Percentiles rank a stretch among this genome's conserved stretches.
phyloP scores from a whole-genome alignment of 1,284 basidiomycete genomes.

The Thecaphora thlaspeos region DNA sequence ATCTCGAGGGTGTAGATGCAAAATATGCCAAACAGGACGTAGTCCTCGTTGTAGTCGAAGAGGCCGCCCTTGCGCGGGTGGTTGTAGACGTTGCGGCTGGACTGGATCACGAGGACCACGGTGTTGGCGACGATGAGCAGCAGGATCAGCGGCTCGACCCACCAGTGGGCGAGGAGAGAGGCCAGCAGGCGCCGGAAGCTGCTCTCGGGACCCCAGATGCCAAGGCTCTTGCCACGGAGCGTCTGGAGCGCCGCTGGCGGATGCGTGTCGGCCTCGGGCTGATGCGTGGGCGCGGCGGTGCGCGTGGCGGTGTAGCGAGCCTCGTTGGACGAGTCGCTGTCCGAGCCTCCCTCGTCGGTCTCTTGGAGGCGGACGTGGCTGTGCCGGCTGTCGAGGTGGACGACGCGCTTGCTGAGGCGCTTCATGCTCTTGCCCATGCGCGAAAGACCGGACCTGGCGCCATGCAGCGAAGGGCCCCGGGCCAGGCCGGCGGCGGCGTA shows the following conservation, averaged over 20 bases:
- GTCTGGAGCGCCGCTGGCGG: conserved; percentile 17
- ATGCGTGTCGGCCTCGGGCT: background rate
- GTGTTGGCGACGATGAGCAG: conserved; percentile 81
- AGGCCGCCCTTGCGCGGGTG: conserved; percentile 66
- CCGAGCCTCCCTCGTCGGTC: conserved; percentile 19
- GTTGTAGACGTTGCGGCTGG: conserved; percentile 63
- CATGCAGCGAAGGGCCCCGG: conserved; percentile 5
- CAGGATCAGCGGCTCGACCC: conserved; percentile 83
- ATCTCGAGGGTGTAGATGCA: conserved; percentile 86
- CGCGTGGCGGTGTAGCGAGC: background rate
- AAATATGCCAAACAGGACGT: conserved; percentile 78
- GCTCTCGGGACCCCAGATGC: conserved; percentile 68
- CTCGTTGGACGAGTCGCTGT: conserved; percentile 21
- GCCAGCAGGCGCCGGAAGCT: conserved; percentile 29
- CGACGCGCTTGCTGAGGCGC: conserved; percentile 76
- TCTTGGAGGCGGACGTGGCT: conserved; percentile 34
- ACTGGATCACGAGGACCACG: conserved; percentile 78
- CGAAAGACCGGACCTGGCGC: conserved; percentile 30
- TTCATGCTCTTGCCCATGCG: conserved; percentile 60
- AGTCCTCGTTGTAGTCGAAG: conserved; percentile 86
- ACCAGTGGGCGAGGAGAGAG: conserved; percentile 61
- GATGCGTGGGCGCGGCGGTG: background rate
- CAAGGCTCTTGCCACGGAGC: conserved; percentile 76
- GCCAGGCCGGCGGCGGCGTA: conserved; percentile 18
- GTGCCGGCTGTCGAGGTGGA: conserved; percentile 66